Evolutionary conservation across 2,329 filamentous ascomycete genomes (phyloP).

Genomic region (Leptographium wingfieldii): DNA sequence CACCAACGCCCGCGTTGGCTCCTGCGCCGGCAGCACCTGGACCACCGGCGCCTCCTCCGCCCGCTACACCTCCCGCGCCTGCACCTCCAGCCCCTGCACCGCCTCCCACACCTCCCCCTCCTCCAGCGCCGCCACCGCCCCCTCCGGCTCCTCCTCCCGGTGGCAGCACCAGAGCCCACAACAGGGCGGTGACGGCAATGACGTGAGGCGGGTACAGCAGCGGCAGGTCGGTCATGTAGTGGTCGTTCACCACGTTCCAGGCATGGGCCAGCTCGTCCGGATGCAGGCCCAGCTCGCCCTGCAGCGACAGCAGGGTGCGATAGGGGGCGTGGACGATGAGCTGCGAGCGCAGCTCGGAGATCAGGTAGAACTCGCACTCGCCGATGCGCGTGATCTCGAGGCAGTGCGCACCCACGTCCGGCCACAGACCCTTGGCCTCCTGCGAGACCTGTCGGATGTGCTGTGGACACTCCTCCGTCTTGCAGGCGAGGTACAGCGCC

Average conservation of each 20-base stretch:
- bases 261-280: conserved; percentile 68
- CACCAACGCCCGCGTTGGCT: conserved; percentile 23
- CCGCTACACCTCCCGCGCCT: background rate
- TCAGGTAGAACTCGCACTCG: conserved; percentile 87
- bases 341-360: conserved; percentile 81
- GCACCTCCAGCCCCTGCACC: conserved; percentile 10
- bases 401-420: conserved; percentile 47
- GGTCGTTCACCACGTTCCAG: conserved; percentile 79
- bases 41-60: background rate
- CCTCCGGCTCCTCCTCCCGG: conserved; percentile 30
- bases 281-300: conserved; percentile 56
- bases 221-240: conserved; percentile 84
- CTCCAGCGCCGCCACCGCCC: conserved; percentile 16
- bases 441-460: conserved; percentile 85
- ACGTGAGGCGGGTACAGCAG: conserved; percentile 76
- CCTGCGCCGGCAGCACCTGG: background rate
- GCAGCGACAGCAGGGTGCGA: conserved; percentile 61
- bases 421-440: conserved; percentile 77
- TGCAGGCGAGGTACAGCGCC: conserved; percentile 87
- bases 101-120: background rate
- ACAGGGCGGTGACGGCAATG: conserved; percentile 74
- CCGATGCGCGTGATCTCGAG: conserved; percentile 74
- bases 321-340: conserved; percentile 88
- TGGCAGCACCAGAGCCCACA: conserved; percentile 71
- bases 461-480: conserved; percentile 95